phyloP scores from a whole-genome alignment of 345 rosid species.

The Gossypium stocksii region DNA sequence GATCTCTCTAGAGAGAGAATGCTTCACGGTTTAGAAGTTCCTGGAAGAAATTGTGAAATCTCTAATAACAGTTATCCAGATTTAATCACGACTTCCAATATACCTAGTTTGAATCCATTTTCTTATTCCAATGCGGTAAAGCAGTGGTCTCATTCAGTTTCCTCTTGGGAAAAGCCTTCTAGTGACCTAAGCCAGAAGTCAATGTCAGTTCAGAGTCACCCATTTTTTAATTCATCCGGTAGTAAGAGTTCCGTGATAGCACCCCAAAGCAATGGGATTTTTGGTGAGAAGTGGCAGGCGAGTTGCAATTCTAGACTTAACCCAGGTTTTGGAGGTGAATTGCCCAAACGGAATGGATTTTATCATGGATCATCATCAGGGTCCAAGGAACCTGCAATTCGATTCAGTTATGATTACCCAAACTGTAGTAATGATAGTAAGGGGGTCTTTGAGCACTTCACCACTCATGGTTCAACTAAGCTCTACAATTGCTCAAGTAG shows the following conservation, averaged over 20 bases:
- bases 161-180: constrained; percentile 54
- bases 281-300: constrained; percentile 52
- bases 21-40: constrained; percentile 35
- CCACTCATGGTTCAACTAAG: constrained; percentile 28
- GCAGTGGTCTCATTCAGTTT: constrained; percentile 51
- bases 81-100: constrained; percentile 42
- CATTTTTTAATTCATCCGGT: constrained; percentile 45
- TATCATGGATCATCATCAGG: constrained; percentile 49
- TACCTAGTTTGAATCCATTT: constrained; percentile 34
- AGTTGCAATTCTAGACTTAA: constrained; percentile 36
- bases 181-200: constrained; percentile 51
- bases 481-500: constrained; percentile 26
- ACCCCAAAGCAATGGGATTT: constrained; percentile 46
- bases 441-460: constrained; percentile 24
- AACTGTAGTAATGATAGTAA: constrained; percentile 31
- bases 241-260: constrained; percentile 40
- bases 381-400: constrained; percentile 36
- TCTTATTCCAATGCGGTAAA: constrained; percentile 39
- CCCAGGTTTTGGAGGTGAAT: constrained; percentile 42
- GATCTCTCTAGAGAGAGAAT: constrained; percentile 41
- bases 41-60: constrained; percentile 37
- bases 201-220: constrained; percentile 42
- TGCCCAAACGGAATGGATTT: constrained; percentile 47
- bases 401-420: constrained; percentile 26
- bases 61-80: constrained; percentile 40